These are phyloP conservation scores for Pichia norvegensis DNA, from an alignment of 1,139 yeast species.

Conservation along the genomic window DNA sequence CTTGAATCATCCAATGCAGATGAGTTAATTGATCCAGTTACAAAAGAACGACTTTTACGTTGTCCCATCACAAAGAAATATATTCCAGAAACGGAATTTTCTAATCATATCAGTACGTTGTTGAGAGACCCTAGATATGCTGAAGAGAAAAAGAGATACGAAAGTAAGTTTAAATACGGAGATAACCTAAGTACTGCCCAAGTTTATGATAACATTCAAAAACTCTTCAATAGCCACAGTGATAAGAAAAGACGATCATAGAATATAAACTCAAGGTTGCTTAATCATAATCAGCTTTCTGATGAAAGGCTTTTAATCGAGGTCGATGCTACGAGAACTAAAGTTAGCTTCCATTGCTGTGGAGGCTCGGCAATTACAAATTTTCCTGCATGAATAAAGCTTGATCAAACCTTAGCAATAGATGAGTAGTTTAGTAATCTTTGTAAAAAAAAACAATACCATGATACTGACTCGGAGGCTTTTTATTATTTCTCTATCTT, in stretches of 20 bases:
- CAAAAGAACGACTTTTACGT: constrained; percentile 39
- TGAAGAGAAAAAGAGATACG: constrained; percentile 57
- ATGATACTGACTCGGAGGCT: too few relatives aligned
- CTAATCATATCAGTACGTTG: constrained; percentile 63
- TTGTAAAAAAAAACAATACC: too few relatives aligned
- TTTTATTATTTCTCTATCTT: too few relatives aligned
- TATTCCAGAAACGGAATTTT: constrained; percentile 66
- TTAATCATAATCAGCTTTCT: too few relatives aligned
- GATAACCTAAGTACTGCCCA: constrained; percentile 60
- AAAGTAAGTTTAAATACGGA: constrained; percentile 46
- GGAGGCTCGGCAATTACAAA: too few relatives aligned
- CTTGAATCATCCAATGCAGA: constrained; percentile 7
- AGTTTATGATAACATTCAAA: constrained; percentile 67
- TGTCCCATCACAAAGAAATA: constrained; percentile 70
- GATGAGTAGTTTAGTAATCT: too few relatives aligned
- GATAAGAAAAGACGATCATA: neutral
- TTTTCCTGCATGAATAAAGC: too few relatives aligned
- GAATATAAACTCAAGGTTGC: too few relatives aligned
- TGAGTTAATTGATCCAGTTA: constrained; percentile 10
- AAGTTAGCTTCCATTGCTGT: too few relatives aligned
- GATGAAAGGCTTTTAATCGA: too few relatives aligned
- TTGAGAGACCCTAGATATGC: constrained; percentile 74
- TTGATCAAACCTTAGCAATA: too few relatives aligned
- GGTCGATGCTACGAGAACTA: too few relatives aligned
- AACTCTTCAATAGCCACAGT: constrained; percentile 35